Conservation (phyloP, 495 filamentous ascomycete species). For the Daldinia childiae region DNA sequence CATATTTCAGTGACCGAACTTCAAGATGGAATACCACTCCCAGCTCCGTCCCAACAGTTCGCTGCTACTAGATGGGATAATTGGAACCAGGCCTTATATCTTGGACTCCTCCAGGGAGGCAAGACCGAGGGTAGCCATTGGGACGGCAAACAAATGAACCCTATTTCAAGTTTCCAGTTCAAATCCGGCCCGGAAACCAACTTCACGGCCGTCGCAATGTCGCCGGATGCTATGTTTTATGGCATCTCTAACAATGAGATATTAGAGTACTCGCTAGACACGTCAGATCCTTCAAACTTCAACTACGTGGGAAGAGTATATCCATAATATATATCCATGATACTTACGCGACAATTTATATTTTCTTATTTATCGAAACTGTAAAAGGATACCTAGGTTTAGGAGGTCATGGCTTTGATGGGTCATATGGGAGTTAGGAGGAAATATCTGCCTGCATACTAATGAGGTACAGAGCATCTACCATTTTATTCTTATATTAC, state of each 20-base stretch:
- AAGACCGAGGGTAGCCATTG: slow-evolving; percentile 28
- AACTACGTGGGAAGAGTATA: slow-evolving; percentile 34
- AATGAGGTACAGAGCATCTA: not conserved
- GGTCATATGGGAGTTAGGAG: slow-evolving; percentile 24
- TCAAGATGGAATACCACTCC: slow-evolving; percentile 33
- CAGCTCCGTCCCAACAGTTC: slow-evolving; percentile 35
- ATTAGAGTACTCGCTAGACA: slow-evolving; percentile 35
- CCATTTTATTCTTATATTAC: slow-evolving; percentile 12
- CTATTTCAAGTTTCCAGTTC: slow-evolving; percentile 16
- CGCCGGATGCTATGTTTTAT: slow-evolving; percentile 40
- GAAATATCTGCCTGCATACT: slow-evolving; percentile 4
- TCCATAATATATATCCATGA: slow-evolving; percentile 35
- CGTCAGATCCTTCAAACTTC: slow-evolving; percentile 32
- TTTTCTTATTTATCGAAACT: slow-evolving; percentile 13
- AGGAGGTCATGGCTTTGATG: slow-evolving; percentile 9
- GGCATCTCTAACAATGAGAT: slow-evolving; percentile 36
- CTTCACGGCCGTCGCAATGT: slow-evolving; percentile 41
- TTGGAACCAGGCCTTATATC: slow-evolving; percentile 33
- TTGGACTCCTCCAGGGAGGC: slow-evolving; percentile 27
- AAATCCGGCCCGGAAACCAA: slow-evolving; percentile 29
- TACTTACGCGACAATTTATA: slow-evolving; percentile 2
- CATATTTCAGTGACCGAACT: slow-evolving; percentile 27
- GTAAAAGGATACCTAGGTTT: slow-evolving; percentile 12
- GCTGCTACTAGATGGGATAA: slow-evolving; percentile 34
- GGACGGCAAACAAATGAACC: slow-evolving; percentile 22